phyloP scores from a whole-genome alignment of 1,139 yeast species.

The Diutina scorzettiae region DNA sequence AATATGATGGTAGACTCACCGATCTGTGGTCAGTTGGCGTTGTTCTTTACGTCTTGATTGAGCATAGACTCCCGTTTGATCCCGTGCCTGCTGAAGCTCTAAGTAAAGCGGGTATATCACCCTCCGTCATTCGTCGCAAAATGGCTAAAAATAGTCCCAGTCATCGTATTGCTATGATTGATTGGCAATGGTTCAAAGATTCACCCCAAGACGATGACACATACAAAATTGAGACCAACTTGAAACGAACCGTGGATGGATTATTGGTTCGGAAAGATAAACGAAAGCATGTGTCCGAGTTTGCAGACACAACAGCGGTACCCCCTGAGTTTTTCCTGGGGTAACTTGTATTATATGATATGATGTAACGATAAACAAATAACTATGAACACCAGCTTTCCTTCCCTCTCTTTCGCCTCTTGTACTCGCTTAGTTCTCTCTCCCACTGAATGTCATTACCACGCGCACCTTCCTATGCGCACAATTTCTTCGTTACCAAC shows the following conservation, averaged over 20 bases:
- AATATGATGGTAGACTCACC: slow-evolving; percentile 80
- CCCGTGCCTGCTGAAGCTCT: slow-evolving; percentile 32
- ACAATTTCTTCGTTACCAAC: not conserved
- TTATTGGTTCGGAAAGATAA: slow-evolving; percentile 30
- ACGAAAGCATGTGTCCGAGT: slow-evolving; percentile 11
- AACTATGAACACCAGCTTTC: not conserved
- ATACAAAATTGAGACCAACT: slow-evolving; percentile 4
- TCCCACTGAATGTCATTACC: no score
- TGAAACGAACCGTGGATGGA: slow-evolving; percentile 21
- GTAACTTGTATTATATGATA: not conserved
- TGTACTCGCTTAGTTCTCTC: no score
- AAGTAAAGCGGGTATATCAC: slow-evolving; percentile 22
- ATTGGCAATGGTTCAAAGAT: slow-evolving; percentile 68
- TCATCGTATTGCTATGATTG: slow-evolving; percentile 84
- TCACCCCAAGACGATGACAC: slow-evolving; percentile 10
- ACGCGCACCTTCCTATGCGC: not conserved
- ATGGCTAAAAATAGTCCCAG: slow-evolving; percentile 54
- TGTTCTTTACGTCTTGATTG: slow-evolving; percentile 69
- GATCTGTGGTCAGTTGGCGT: slow-evolving; percentile 96
- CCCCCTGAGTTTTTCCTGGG: not conserved
- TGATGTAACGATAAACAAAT: not conserved
- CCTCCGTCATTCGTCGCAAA: slow-evolving; percentile 36
- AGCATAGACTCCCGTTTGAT: slow-evolving; percentile 84
- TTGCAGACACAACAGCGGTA: slow-evolving; percentile 6
- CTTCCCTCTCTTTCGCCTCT: no score